These are phyloP conservation scores for Zymoseptoria passerinii DNA, from an alignment of 2,329 filamentous ascomycete species.

Conservation along the genomic window DNA sequence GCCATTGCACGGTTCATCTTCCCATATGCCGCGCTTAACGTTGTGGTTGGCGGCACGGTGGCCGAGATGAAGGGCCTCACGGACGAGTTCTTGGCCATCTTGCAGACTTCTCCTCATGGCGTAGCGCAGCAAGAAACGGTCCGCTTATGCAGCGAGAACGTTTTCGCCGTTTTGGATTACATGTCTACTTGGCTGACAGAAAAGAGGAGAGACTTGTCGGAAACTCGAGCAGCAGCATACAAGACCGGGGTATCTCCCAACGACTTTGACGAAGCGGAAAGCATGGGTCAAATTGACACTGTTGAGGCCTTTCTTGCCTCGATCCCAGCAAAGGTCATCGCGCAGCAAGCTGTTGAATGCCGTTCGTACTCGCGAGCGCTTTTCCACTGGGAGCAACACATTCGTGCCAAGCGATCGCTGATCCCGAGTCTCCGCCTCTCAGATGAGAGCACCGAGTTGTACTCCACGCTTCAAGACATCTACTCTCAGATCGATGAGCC, in stretches of 20 bases:
- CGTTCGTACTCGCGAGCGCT: slow-evolving; percentile 85
- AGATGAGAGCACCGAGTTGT: slow-evolving; percentile 43
- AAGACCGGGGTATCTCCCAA: slow-evolving; percentile 37
- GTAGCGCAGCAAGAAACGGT: slow-evolving; percentile 60
- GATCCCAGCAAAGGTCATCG: slow-evolving; percentile 65
- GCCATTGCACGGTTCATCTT: slow-evolving; percentile 81
- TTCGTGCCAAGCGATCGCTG: slow-evolving; percentile 45
- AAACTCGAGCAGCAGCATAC: slow-evolving; percentile 34
- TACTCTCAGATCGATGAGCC: slow-evolving; percentile 98
- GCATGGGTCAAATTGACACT: slow-evolving; percentile 48
- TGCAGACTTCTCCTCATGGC: slow-evolving; percentile 54
- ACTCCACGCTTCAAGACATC: slow-evolving; percentile 70
- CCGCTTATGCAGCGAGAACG: slow-evolving; percentile 81
- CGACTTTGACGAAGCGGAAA: slow-evolving; percentile 44
- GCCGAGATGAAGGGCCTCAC: slow-evolving; percentile 57
- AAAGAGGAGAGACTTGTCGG: slow-evolving; percentile 50
- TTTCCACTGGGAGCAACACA: slow-evolving; percentile 91
- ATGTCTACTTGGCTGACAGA: slow-evolving; percentile 81
- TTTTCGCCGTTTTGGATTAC: slow-evolving; percentile 88
- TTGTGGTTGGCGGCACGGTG: slow-evolving; percentile 64
- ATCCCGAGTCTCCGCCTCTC: slow-evolving; percentile 34
- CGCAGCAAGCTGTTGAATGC: slow-evolving; percentile 82
- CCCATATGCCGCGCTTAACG: slow-evolving; percentile 77
- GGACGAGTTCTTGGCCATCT: slow-evolving; percentile 64
- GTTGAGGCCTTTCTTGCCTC: slow-evolving; percentile 66